phyloP scores from a whole-genome alignment of 768 basidiomycete genomes.

The Pulveroboletus frians region DNA sequence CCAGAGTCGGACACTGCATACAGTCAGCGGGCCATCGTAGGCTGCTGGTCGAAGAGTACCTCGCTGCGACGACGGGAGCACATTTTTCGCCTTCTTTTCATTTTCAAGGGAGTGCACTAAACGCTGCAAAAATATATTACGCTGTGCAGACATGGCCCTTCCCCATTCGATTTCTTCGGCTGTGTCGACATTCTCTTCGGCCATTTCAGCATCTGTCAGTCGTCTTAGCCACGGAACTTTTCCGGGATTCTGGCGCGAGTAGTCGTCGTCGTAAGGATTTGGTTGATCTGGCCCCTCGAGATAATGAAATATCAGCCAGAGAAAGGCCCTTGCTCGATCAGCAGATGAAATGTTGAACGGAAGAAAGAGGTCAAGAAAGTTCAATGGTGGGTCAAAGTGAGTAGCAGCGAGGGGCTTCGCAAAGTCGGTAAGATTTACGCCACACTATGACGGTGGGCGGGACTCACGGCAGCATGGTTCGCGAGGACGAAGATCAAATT shows the following conservation, averaged over 20 bases:
- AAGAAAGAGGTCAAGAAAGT: constrained; percentile 82
- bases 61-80: constrained; percentile 29
- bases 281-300: constrained; percentile 56
- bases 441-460: neutral
- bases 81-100: constrained; percentile 45
- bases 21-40: constrained; percentile 9
- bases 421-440: constrained; percentile 7
- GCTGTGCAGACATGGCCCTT: constrained; percentile 60
- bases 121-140: constrained; percentile 66
- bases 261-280: constrained; percentile 77
- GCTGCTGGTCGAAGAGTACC: constrained; percentile 9
- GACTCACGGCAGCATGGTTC: constrained; percentile 68
- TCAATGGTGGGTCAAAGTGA: constrained; percentile 71
- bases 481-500: constrained; percentile 83
- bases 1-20: constrained; percentile 20
- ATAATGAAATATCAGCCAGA: constrained; percentile 82
- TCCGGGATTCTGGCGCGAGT: constrained; percentile 49
- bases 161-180: constrained; percentile 77
- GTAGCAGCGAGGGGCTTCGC: constrained; percentile 51
- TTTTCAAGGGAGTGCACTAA: constrained; percentile 53
- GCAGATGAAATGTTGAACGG: constrained; percentile 66
- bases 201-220: constrained; percentile 50
- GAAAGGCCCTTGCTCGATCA: constrained; percentile 72
- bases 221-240: constrained; percentile 60
- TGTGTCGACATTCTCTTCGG: constrained; percentile 73